These are phyloP conservation scores for Bromus sterilis DNA, from an alignment of 176 grass and related monocot genomes.

Conservation along the genomic window DNA sequence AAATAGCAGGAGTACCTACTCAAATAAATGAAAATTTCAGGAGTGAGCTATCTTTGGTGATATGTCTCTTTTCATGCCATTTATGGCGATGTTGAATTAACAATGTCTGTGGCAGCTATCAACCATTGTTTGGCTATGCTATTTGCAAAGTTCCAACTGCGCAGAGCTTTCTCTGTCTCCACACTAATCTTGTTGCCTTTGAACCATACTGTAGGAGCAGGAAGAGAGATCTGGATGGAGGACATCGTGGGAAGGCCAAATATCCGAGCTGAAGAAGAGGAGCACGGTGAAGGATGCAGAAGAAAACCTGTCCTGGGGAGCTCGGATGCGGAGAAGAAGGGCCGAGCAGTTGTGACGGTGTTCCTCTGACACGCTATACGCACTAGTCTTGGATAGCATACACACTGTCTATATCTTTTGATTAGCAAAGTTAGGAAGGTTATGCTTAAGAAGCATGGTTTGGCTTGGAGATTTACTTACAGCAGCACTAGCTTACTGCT, in stretches of 20 bases:
- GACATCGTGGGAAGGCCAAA: constrained; percentile 61
- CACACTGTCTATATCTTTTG: not conserved
- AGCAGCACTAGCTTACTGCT: not conserved
- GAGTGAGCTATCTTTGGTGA: not conserved
- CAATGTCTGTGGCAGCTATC: not conserved
- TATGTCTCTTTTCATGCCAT: not conserved
- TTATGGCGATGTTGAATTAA: not conserved
- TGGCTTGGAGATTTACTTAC: not conserved
- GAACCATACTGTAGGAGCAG: constrained; percentile 30
- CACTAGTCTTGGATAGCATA: not conserved
- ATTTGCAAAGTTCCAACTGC: not conserved
- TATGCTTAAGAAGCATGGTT: not conserved
- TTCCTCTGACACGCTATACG: not conserved
- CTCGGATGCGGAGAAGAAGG: constrained; percentile 52
- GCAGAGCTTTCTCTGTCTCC: not conserved
- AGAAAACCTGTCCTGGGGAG: constrained; percentile 69
- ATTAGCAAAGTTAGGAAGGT: not conserved
- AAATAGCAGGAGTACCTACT: too few species aligned
- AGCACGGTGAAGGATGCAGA: constrained; percentile 48
- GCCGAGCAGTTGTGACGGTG: constrained; percentile 20
- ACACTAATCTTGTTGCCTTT: not conserved
- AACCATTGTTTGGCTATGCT: not conserved
- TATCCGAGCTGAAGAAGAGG: constrained; percentile 42
- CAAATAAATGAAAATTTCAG: not conserved
- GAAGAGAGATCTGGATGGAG: constrained; percentile 56